Conservation (phyloP, 306 rosid genomes). For the Gillenia trifoliata region DNA sequence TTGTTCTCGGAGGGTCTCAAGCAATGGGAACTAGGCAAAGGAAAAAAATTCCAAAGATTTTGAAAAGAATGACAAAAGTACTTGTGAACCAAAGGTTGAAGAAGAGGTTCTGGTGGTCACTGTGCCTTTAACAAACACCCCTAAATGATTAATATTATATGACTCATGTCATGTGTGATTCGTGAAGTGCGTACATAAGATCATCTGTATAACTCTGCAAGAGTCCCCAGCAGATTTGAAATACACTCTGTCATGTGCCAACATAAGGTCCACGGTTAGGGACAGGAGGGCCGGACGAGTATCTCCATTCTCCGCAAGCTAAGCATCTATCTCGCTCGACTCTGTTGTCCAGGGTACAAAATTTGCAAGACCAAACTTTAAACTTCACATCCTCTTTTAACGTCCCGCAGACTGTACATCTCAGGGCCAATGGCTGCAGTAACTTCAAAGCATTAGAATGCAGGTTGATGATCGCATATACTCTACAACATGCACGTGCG, state of each 20-base stretch:
- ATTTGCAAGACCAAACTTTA: conserved; percentile 55
- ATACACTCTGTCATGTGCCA: conserved; percentile 27
- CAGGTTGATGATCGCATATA: no score
- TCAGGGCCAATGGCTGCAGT: conserved; percentile 36
- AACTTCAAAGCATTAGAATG: not conserved
- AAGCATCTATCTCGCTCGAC: conserved; percentile 44
- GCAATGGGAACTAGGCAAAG: no score
- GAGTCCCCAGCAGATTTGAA: not conserved
- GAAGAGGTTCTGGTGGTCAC: no score
- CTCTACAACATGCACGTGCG: not conserved
- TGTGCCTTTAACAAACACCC: no score
- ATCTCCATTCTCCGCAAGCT: conserved; percentile 59
- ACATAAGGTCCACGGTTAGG: conserved; percentile 26
- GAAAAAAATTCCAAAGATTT: no score
- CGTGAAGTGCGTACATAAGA: no score
- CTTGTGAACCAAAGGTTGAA: no score
- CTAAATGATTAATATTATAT: no score
- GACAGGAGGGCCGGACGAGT: conserved; percentile 44
- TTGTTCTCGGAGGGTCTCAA: no score
- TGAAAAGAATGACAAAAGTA: no score
- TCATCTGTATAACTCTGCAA: not conserved
- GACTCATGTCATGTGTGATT: no score
- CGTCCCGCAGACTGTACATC: conserved; percentile 45
- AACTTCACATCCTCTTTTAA: conserved; percentile 19
- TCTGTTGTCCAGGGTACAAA: conserved; percentile 49